Base-by-base conservation (phyloP, 1,284 basidiomycete species). In the Malassezia restricta region DNA sequence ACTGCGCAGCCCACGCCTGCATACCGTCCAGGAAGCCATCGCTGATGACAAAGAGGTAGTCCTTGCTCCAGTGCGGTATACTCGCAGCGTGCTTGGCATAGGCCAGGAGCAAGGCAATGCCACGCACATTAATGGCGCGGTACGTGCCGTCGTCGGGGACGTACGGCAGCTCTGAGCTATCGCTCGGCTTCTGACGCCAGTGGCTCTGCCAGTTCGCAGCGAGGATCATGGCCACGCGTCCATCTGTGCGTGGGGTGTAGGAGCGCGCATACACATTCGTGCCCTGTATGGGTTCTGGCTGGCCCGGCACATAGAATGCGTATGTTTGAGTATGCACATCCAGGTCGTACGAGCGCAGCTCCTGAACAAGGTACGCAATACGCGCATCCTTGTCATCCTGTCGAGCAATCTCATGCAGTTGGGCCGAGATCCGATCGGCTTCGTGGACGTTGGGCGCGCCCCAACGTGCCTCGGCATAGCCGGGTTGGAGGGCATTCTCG, bases 1-100 rank as follows among this genome's bases (percentile, higher is more conserved):
- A 96, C 3, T 81, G 78, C 43, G 79, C 81, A 28, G 94, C 77
- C 83, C 87, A 99, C 1, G 88, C 90, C 56, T 94, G 85, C 78
- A 90, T 85, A 3, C 94, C 94, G 44, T 89, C 84, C 29, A 90
- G 74, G 69, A 92, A 82, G 1, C 83, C 87, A 60, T 96, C 92
- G 44, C 84, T 85, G 55, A 96, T 76, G 28, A 98, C 82, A 59
- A 98, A 85, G 27, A 96, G 77, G 51, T 98, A 78, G 64, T 98
- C 92, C 44, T 69, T 72, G 56, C 63, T 66, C 45, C 64, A 57
- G 41, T 63, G 54, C 1, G 57, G 47, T 9, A 59, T 49, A 3
- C 56, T 57, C 8, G 84, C 84, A 38, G 95, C 75, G 71, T 85
- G 95, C 41, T 79, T 77, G 1, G 88, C 89, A 5, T 98, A 75